Percentiles rank a stretch among this genome's conserved stretches.
These are phyloP conservation scores for Xylaria sp. DNA, from an alignment of 2,329 filamentous ascomycete species.

Conservation along the genomic window DNA sequence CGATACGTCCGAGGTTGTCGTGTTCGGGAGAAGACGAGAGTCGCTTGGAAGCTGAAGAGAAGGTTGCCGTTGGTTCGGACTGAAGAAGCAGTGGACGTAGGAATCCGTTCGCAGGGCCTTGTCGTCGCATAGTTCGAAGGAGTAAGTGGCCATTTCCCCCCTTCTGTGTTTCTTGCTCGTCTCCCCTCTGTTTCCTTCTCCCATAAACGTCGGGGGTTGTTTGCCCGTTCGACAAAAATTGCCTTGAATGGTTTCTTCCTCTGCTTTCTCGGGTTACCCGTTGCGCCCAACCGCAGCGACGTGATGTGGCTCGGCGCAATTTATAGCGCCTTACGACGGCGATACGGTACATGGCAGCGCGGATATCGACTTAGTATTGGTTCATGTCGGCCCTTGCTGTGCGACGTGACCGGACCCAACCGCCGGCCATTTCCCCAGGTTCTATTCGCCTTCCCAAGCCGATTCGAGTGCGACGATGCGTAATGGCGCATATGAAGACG, in stretches of 20 bases:
- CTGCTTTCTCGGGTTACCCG: neutral
- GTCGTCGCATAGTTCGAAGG: conserved; percentile 23
- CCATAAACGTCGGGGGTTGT: neutral
- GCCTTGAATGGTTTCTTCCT: conserved; percentile 5
- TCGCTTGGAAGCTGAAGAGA: conserved; percentile 33
- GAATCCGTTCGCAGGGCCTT: conserved; percentile 25
- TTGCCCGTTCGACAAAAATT: conserved; percentile 1
- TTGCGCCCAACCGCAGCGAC: conserved; percentile 24
- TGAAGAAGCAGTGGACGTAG: conserved; percentile 27
- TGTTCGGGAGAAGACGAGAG: conserved; percentile 38
- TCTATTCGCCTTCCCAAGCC: conserved; percentile 5
- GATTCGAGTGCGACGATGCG: conserved; percentile 13
- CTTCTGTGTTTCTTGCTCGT: conserved; percentile 1
- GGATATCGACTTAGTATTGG: conserved; percentile 7
- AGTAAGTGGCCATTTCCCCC: conserved; percentile 25
- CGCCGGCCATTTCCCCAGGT: neutral
- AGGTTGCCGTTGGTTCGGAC: conserved; percentile 32
- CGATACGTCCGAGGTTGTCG: conserved; percentile 36
- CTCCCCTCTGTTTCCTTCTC: too few species aligned
- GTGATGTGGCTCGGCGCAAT: conserved; percentile 20
- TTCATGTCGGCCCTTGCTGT: conserved; percentile 11
- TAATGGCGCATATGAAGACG: neutral
- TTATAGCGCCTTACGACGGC: conserved; percentile 16
- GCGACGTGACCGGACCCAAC: conserved; percentile 12
- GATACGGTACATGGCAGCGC: conserved; percentile 9